A percentile compares a stretch with the other conserved stretches of the same genome.
These are phyloP conservation scores for Xanthoconium stramineum DNA, from an alignment of 768 basidiomycete genomes.

Conservation along the genomic window DNA sequence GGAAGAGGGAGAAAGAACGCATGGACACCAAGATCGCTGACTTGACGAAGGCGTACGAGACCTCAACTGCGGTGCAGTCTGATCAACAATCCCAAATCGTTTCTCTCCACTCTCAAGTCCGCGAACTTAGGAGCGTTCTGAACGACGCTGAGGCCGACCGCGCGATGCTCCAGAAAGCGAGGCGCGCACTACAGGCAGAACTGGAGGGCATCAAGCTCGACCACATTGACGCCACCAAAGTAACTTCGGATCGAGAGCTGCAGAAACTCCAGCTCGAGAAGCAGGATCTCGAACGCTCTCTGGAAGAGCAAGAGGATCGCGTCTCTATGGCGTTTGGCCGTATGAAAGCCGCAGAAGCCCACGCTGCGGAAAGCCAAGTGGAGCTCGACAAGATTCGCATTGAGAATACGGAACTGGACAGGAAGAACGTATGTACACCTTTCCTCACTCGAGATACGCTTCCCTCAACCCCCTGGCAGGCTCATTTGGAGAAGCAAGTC, in stretches of 20 bases:
- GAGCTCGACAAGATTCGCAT: slow-evolving; percentile 73
- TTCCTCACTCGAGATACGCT: background rate
- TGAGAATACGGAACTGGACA: slow-evolving; percentile 82
- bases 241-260: slow-evolving; percentile 69
- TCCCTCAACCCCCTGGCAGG: slow-evolving; percentile 40
- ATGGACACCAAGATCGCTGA: slow-evolving; percentile 80
- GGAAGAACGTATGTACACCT: slow-evolving; percentile 57
- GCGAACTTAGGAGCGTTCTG: slow-evolving; percentile 74
- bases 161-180: slow-evolving; percentile 74
- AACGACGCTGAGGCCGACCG: slow-evolving; percentile 87
- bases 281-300: slow-evolving; percentile 72
- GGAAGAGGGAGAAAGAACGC: slow-evolving; percentile 87
- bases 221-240: slow-evolving; percentile 63
- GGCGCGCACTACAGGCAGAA: slow-evolving; percentile 75
- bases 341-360: slow-evolving; percentile 77
- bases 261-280: slow-evolving; percentile 77
- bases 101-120: slow-evolving; percentile 79
- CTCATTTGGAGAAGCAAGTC: slow-evolving; percentile 78
- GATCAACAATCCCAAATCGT: slow-evolving; percentile 87
- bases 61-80: slow-evolving; percentile 63
- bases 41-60: slow-evolving; percentile 71
- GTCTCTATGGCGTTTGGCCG: slow-evolving; percentile 68
- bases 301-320: slow-evolving; percentile 77
- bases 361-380: slow-evolving; percentile 70
- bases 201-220: slow-evolving; percentile 79